Evolutionary conservation across 2,329 filamentous ascomycete genomes (phyloP).

Genomic region (Cladorrhinum sp.): DNA sequence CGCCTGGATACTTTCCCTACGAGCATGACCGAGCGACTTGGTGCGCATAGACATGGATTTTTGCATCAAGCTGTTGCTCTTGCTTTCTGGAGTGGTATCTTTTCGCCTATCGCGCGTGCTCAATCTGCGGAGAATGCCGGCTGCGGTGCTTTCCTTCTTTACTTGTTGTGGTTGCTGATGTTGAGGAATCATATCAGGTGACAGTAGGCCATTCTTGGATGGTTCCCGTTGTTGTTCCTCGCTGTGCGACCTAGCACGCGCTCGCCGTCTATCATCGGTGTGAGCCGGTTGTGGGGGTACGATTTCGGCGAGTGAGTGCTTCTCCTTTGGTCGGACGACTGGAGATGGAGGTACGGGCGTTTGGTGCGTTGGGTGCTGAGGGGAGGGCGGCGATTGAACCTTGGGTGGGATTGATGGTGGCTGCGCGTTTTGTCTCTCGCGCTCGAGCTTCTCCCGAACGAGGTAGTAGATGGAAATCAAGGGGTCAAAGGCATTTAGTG

Average conservation of each 20-base stretch:
- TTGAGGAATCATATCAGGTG: constrained; percentile 48
- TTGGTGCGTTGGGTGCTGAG: constrained; percentile 19
- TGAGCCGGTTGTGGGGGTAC: constrained; percentile 80
- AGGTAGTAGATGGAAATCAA: constrained; percentile 93
- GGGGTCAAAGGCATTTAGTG: constrained; percentile 89
- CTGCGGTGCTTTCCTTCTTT: constrained; percentile 85
- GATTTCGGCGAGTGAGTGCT: constrained; percentile 65
- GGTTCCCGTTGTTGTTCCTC: constrained; percentile 83
- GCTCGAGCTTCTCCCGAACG: constrained; percentile 89
- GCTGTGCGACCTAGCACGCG: constrained; percentile 85
- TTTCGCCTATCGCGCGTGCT: constrained; percentile 74
- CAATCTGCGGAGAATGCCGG: constrained; percentile 79
- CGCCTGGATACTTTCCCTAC: constrained; percentile 88
- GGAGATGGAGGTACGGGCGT: constrained; percentile 24
- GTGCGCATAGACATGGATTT: constrained; percentile 68
- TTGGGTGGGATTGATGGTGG: constrained; percentile 25
- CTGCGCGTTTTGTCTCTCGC: constrained; percentile 57
- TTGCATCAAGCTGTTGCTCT: constrained; percentile 49
- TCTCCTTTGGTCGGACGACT: constrained; percentile 35
- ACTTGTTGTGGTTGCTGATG: not conserved
- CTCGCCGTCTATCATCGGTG: constrained; percentile 70
- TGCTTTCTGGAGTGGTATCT: constrained; percentile 55
- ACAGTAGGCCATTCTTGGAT: constrained; percentile 62
- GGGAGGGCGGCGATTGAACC: constrained; percentile 25
- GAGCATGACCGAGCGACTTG: constrained; percentile 84